These are phyloP conservation scores for Candida glucosophila DNA, from an alignment of 1,139 yeast genomes.

Conservation along the genomic window DNA sequence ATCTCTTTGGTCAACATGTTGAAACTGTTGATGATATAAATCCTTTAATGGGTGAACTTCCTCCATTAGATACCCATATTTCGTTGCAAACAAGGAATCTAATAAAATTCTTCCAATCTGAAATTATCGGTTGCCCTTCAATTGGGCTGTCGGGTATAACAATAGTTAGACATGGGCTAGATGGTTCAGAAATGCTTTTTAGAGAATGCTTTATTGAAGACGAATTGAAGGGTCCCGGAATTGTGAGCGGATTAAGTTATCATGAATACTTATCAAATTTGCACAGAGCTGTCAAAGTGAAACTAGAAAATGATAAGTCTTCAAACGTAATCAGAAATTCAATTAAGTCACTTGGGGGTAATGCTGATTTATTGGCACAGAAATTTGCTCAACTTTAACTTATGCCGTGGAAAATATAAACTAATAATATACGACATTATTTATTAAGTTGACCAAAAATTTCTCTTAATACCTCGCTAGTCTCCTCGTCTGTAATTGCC, in stretches of 20 bases:
- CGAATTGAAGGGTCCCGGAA: slow-evolving; percentile 19
- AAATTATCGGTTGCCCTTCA: slow-evolving; percentile 24
- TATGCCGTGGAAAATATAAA: slow-evolving; percentile 1
- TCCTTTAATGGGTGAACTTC: slow-evolving; percentile 53
- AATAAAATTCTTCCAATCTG: slow-evolving; percentile 39
- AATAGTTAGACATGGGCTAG: slow-evolving; percentile 58
- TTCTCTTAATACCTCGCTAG: slow-evolving; percentile 12
- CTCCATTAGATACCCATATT: slow-evolving; percentile 61
- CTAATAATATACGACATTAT: slow-evolving; percentile 1
- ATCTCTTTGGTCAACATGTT: slow-evolving; percentile 58
- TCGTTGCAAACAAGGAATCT: slow-evolving; percentile 62
- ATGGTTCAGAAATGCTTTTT: slow-evolving; percentile 52
- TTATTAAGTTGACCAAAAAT: slow-evolving; percentile 5
- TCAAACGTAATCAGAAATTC: slow-evolving; percentile 24
- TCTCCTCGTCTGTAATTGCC: no score
- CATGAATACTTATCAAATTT: slow-evolving; percentile 53
- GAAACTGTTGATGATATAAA: slow-evolving; percentile 36
- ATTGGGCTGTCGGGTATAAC: slow-evolving; percentile 39
- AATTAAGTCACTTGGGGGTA: slow-evolving; percentile 18
- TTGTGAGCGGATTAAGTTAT: slow-evolving; percentile 42
- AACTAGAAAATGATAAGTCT: slow-evolving; percentile 38
- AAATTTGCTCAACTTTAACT: slow-evolving; percentile 27
- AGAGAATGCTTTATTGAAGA: slow-evolving; percentile 69
- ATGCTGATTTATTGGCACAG: slow-evolving; percentile 29
- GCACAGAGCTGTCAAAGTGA: slow-evolving; percentile 54